A percentile compares a stretch with the other conserved stretches of the same genome.
These are phyloP conservation scores for Skeletonema tropicum DNA, from an alignment of 108 stramenopile species.

Conservation along the genomic window DNA sequence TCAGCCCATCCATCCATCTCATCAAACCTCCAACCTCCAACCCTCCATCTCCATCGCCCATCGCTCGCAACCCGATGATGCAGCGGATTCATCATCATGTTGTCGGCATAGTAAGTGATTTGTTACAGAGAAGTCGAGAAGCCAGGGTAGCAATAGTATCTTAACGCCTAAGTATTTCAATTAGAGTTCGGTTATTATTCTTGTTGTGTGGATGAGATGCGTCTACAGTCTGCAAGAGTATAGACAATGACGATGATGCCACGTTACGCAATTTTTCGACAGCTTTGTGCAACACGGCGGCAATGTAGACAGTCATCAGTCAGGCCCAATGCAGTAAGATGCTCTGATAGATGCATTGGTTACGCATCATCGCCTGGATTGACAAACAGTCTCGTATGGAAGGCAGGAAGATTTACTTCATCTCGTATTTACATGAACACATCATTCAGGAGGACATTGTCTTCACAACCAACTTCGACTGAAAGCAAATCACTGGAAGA, in stretches of 20 bases:
- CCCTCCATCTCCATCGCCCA: too few species aligned
- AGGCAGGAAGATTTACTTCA: background rate
- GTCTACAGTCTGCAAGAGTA: too few species aligned
- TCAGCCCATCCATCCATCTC: too few species aligned
- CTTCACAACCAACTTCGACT: background rate
- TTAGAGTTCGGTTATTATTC: too few species aligned
- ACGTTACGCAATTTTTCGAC: background rate
- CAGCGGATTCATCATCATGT: too few species aligned
- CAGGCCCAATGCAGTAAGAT: background rate
- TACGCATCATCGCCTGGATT: background rate
- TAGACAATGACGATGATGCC: background rate
- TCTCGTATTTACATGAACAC: background rate
- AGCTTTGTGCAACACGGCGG: background rate
- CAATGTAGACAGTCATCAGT: background rate
- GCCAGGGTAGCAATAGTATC: too few species aligned
- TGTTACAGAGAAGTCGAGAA: too few species aligned
- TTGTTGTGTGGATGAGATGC: too few species aligned
- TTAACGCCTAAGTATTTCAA: too few species aligned
- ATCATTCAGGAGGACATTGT: background rate
- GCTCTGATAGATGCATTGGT: background rate
- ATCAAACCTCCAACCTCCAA: too few species aligned
- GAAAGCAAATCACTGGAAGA: slow-evolving; percentile 35
- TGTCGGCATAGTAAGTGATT: too few species aligned
- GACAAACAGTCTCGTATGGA: background rate
- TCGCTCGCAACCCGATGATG: too few species aligned